Evolutionary conservation across 306 rosid species (phyloP).

Genomic region (Quercus engelmannii): DNA sequence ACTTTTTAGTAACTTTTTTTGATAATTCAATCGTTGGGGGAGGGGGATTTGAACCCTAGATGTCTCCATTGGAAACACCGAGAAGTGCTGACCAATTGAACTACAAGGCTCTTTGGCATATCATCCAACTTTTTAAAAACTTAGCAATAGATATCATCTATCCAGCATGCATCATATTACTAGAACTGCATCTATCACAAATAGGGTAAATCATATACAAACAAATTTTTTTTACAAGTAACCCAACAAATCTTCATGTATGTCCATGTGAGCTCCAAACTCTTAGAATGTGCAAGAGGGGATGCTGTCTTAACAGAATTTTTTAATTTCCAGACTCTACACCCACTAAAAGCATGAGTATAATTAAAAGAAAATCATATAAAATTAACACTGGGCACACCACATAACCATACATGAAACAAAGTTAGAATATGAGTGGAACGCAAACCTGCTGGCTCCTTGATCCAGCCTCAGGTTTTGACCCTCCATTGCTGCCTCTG

Average conservation of each 20-base stretch:
- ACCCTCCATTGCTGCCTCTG: slow-evolving; percentile 50
- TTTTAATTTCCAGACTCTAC: not conserved
- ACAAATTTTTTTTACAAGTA: not conserved
- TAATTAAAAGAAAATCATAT: not conserved
- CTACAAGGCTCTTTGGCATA: not conserved
- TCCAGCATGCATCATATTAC: not conserved
- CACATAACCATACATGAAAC: not conserved
- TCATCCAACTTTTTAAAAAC: not conserved
- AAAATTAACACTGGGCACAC: not conserved
- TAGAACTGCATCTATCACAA: not conserved
- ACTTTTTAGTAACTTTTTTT: too few species aligned
- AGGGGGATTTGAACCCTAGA: too few species aligned
- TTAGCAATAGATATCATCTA: not conserved
- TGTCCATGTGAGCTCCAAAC: not conserved
- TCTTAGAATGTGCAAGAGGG: not conserved
- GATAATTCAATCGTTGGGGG: too few species aligned
- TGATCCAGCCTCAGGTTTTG: slow-evolving; percentile 49
- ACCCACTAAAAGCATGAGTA: not conserved
- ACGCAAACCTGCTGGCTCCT: slow-evolving; percentile 52
- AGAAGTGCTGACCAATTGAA: too few species aligned
- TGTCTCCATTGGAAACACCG: too few species aligned
- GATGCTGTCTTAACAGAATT: not conserved
- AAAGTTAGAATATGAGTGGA: slow-evolving; percentile 4
- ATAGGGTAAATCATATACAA: not conserved
- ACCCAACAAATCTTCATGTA: not conserved